Evolutionary conservation across 2,329 filamentous ascomycete species (phyloP), one percentile per base, ranked within the genome.

Genomic region (Thyridium curvatum): DNA sequence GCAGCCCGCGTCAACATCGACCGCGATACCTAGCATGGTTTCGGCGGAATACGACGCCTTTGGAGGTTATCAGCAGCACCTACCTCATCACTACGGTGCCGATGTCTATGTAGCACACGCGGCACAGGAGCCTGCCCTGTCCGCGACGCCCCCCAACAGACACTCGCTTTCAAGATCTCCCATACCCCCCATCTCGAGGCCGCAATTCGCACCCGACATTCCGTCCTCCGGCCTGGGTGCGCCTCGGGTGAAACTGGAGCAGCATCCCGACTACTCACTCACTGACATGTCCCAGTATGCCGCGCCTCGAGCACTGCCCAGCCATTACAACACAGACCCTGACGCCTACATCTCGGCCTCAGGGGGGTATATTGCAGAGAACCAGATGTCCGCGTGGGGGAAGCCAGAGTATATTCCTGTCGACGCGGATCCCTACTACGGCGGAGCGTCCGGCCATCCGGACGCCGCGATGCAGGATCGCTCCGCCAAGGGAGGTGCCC

Each of bases 41-140:
- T 61, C 69, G 28, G 53, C 66, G 29, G 72, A 74, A 34, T 78
- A 76, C 51, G 68, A 72, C 48, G 54, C 65, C 21, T 78, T 74
- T 50, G 60, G 62, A 43, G 59, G 61, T 41, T 76, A 73, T 49
- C 64, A 68, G 9, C 9, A n/a, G 49, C 61, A 18, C 52, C 57
- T 38, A 15, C 46, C 35, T 4, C 39, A 35, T 29, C 37, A 68
- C 3, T 76, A 73, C 47, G 61, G 56, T 43, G 64, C 69, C 48
- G 68, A 72, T 43, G 50, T 68, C 40, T 77, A 75, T 52, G 52
- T 60, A 18, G 48, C 61, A 26, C 61, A 65, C 37, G 52, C 59
- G 30, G 52, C 56, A 32, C 62, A 66, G 41, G 49, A 49, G 32
- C 43, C 48, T 10, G 40, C 49, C 15, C 45, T 55, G 14, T 45